phyloP scores from a whole-genome alignment of 2,329 filamentous ascomycete species.

The Cladosporium sp. region DNA sequence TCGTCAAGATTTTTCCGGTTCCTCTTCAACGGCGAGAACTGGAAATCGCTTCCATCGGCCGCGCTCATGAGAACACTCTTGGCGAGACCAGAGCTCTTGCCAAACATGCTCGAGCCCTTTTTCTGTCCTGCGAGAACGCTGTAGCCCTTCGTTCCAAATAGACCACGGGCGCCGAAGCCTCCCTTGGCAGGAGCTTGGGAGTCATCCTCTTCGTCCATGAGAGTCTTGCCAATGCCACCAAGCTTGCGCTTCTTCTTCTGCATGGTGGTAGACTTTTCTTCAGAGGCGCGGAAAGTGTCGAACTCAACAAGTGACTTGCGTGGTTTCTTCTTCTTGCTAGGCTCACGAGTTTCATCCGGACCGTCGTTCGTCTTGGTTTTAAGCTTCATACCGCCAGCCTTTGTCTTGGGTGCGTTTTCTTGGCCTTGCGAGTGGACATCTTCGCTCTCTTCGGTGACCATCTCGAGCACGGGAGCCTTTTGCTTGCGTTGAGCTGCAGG shows the following conservation, averaged over 20 bases:
- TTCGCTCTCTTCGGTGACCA: constrained; percentile 48
- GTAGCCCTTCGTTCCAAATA: constrained; percentile 37
- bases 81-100: constrained; percentile 29
- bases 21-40: constrained; percentile 42
- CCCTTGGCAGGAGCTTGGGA: constrained; percentile 28
- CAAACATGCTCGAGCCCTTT: constrained; percentile 33
- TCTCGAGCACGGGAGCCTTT: constrained; percentile 44
- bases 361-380: constrained; percentile 41
- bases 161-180: constrained; percentile 29
- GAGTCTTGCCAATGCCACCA: constrained; percentile 41
- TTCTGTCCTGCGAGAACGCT: constrained; percentile 35
- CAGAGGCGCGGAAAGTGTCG: constrained; percentile 38
- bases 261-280: constrained; percentile 34
- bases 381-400: constrained; percentile 42
- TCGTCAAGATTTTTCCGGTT: constrained; percentile 37
- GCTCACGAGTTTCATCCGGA: constrained; percentile 33
- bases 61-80: constrained; percentile 34
- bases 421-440: constrained; percentile 40
- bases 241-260: constrained; percentile 42
- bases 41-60: constrained; percentile 40
- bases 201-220: constrained; percentile 45
- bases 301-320: constrained; percentile 54
- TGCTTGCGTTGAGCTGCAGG: constrained; percentile 43
- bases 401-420: constrained; percentile 39
- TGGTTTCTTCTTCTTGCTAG: constrained; percentile 40